Evolutionary conservation across 768 basidiomycete species (phyloP), one percentile per base, ranked within the genome.

Genomic region (Agaricus sinodeliciosus): DNA sequence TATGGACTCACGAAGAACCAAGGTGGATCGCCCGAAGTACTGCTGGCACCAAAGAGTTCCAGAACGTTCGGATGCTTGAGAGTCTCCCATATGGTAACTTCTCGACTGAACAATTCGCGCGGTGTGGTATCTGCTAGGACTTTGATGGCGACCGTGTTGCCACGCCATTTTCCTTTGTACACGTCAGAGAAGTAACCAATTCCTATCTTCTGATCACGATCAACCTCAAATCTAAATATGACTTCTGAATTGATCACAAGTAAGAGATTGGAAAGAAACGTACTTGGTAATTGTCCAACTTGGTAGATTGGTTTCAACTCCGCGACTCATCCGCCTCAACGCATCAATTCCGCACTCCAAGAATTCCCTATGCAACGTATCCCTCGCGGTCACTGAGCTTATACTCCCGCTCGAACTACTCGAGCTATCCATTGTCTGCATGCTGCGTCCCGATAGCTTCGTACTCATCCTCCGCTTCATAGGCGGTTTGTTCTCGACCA

Each of bases 1-100:
- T 87, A 90, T 40, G 86, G 84, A 59, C 82, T 84, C 43, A 94
- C 88, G 49, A 87, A 77, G 69, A 87, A 89, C 81, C 82, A 90
- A 12, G 87, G 88, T 9, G 81, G 79, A 42, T 85, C 82, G 8
- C 52, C 52, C 9, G 73, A 70, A 1, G 86, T 74, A 59, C 83
- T 86, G 25, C 85, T 88, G 11, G 91, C 91, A 1, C 90, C 91
- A 56, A 79, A 84, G n/a, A 94, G 73, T 57, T 80, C 77, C 46
- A 92, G 70, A 4, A 94, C 83, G 58, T 88, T 81, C 11, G 77
- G 74, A 60, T 91, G 90, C 49, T 67, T 68, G 13, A 94, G 73
- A 3, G 67, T 69, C 55, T 82, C 79, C 91, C 91, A 93, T 8
- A 87, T 80, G 44, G 74, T 74, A 18, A 85, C 77, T 63, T 90